Base-by-base conservation (phyloP, 768 basidiomycete genomes). In the Calocybe cyanea region DNA sequence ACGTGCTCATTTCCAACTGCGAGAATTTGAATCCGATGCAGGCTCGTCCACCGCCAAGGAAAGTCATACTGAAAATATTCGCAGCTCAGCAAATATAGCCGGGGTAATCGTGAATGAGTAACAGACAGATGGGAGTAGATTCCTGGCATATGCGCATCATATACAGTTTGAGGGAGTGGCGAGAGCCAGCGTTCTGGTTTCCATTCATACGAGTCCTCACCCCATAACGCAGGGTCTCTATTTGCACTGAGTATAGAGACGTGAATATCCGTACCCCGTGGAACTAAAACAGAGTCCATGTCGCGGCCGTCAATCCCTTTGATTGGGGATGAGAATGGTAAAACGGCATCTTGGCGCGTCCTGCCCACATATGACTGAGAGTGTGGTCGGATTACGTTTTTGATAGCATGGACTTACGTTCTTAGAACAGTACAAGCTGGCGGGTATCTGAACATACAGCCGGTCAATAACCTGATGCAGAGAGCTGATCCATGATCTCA, bases 111-210 rank as follows among this genome's bases (percentile, higher is more conserved):
- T n/a, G n/a, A n/a, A n/a, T n/a, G n/a, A n/a, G n/a, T n/a, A n/a
- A n/a, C n/a, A n/a, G n/a, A n/a, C n/a, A n/a, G n/a, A n/a, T n/a
- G n/a, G n/a, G 38, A 32, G 18, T 38, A 38, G n/a, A 46, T 28
- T 18, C 42, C 42, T 2, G 45, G 38, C 11, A 38, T 17, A 34
- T 33, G 39, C 52, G 54, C 54, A 33, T 51, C 37, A 25, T 51
- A 23, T 20, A 57, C 37, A 19, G 51, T 33, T n/a, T 57, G 48
- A 10, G 51, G 52, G 34, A 59, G 46, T 8, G 54, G 54, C n/a
- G 47, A 31, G 18, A 60, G 38, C 58, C 58, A 60, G 24, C 58
- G 41, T 21, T 60, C 58, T 8, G 58, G 58, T n/a, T 53, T 60
- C 58, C 58, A 60, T 20, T 56, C 58, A 9, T 46, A 20, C 7